Evolutionary conservation across 768 basidiomycete species (phyloP), one percentile per base, ranked within the genome.

Genomic region (Mycena leptocephala): DNA sequence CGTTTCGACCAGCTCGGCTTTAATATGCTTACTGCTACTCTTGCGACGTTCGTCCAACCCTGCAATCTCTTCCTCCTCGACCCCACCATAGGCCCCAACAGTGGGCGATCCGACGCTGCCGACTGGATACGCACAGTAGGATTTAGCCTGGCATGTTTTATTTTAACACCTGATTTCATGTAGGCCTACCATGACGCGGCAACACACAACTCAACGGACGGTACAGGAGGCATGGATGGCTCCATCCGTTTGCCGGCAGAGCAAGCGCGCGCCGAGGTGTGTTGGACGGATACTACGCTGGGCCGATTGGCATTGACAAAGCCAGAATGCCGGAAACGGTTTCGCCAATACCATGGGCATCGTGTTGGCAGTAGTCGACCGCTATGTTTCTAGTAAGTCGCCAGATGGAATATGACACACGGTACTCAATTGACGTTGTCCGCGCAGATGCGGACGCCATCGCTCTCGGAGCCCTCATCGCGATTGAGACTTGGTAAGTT

Each of bases 171-270:
- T 46, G 30, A 61, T 35, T 32, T 32, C 18, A 35, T 30, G 28
- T 10, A 79, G 77, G 81, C 81, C 0, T 83, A 78, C 64, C 82
- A 83, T 67, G 82, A 82, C 72, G 71, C 72, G 61, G 76, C 81
- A 14, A 84, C 83, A 22, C 79, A 81, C 73, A 72, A 82, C 69
- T 64, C 68, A 2, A 70, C 43, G 26, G 70, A 77, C n/a, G 83
- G 82, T 28, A 78, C 78, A 11, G 81, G 82, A 20, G 82, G 82
- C 22, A 68, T 82, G 37, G 83, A 84, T 68, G 82, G 76, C 3
- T 82, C 82, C 3, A 78, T 84, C 35, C 64, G 76, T 2, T 81
- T 78, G 63, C 79, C 48, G 14, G 66, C 22, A 81, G 66, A 76
- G 70, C 37, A 63, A 55, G n/a, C 65, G 71, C 35, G 46, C 32